Evolutionary conservation across 345 rosid species (phyloP).

Genomic region (Hibiscus mutabilis): DNA sequence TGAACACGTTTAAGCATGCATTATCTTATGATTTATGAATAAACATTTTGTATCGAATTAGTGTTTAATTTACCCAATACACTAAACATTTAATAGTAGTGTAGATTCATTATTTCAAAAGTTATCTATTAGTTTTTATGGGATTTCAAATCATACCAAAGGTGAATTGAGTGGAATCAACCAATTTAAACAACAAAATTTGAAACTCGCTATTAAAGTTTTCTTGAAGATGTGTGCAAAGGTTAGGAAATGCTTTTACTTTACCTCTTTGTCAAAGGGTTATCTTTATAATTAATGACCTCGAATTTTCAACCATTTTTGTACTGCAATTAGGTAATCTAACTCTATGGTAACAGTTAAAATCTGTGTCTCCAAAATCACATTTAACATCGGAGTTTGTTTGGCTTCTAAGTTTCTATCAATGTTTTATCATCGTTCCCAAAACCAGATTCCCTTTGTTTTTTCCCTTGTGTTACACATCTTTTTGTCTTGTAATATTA

Average conservation of each 20-base stretch:
- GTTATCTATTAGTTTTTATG: too few relatives aligned
- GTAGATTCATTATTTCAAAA: too few relatives aligned
- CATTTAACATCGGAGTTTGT: conserved; percentile 7
- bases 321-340: neutral
- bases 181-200: neutral
- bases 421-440: neutral
- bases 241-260: neutral
- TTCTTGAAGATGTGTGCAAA: neutral
- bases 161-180: neutral
- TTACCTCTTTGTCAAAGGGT: conserved; percentile 5
- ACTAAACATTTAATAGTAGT: too few relatives aligned
- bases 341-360: neutral
- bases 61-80: too few relatives aligned
- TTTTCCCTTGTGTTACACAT: neutral
- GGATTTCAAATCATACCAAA: too few relatives aligned
- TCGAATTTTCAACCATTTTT: conserved; percentile 1
- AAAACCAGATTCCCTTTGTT: conserved; percentile 13
- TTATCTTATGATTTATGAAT: too few relatives aligned
- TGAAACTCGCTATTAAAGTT: neutral
- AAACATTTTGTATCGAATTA: too few relatives aligned
- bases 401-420: neutral
- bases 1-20: too few relatives aligned
- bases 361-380: neutral
- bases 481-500: neutral
- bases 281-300: neutral